Evolutionary conservation across 257 asterid genomes (phyloP), one percentile per base, ranked within the genome.

Genomic region (Marsdenia floribunda): DNA sequence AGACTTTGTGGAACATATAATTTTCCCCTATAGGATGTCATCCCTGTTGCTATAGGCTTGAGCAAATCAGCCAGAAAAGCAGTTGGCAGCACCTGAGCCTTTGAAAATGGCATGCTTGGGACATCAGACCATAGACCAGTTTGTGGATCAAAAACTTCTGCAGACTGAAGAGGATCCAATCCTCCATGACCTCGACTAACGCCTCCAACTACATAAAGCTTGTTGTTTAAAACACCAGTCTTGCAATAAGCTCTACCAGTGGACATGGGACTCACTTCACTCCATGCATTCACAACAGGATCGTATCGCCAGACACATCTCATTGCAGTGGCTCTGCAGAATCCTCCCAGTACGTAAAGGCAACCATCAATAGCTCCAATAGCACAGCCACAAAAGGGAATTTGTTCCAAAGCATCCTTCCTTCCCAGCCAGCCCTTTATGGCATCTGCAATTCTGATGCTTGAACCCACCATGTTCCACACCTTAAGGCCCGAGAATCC

Each of bases 21-120:
- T 78, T 90, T 93, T 69, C 98, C 97, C 71, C 86, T 82, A 46
- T 91, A 93, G 3, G 96, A 78, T 19, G 97, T 89, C 90, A 93
- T 86, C 69, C 98, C 98, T 0, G 98, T 93, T 3, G 98, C 98
- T 13, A 93, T 90, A 42, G 98, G 98, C 85, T 90, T 93, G 74
- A 93, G 94, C 13, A 90, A 80, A 75, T 93, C 98, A 21, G 98
- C 93, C 3, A 93, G 84, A 79, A 93, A 93, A 26, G 97, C 96
- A 37, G 93, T 91, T 59, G 97, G 98, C 16, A 91, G 80, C 76
- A 88, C 86, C 77, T 90, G 97, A 1, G 97, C 96, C 77, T 90
- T 91, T 21, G 97, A 82, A 81, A 93, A 93, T 2, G 97, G 97
- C 98, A 91, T 93, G 77, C 88, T 90, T 0, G 98, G 97, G 52